Base-by-base conservation (phyloP, 2,329 filamentous ascomycete species). In the Alternaria panax region DNA sequence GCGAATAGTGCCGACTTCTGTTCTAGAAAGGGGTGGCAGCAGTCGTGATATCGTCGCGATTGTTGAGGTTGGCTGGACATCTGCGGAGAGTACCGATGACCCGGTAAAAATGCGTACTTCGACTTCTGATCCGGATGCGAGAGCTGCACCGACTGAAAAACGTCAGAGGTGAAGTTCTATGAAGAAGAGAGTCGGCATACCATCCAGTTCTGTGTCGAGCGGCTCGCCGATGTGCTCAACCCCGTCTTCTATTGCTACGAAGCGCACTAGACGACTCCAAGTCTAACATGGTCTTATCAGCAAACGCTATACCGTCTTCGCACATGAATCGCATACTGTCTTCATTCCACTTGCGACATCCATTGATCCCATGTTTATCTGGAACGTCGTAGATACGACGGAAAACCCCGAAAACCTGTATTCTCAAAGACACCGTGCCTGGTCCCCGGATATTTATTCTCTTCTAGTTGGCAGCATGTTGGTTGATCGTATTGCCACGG, bases 1-100 rank as follows among this genome's bases (percentile, higher is more conserved):
- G 34, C 81, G 79, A 48, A 83, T 80, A 20, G 78, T 76, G 32
- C 77, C 76, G 6, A 80, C 73, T 30, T 82, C 76, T 12, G 71
- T 58, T 20, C 58, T 58, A 1, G 70, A 62, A 22, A 82, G 54
- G 0, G 80, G 80, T 2, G 75, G 70, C 18, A 82, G 66, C 11
- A 68, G 56, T 40, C 41, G 45, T 28, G 47, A 53, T 53, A 64
- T 54, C 22, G 50, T 61, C 27, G 63, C 54, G 20, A 53, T 60
- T 1, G 54, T 51, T 34, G 53, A 30, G 24, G 59, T 67, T 30
- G 57, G 63, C 18, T 47, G 9, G 3, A 38, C 20, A 9, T 51
- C 36, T 6, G 47, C 16, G 5, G 41, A 46, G 25, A 68, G 62
- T 22, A 61, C 50, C 6, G 62, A 54, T 2, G 53, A 48, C 4